Evolutionary conservation across 495 filamentous ascomycete genomes (phyloP).

Genomic region (Aspergillus haitiensis): DNA sequence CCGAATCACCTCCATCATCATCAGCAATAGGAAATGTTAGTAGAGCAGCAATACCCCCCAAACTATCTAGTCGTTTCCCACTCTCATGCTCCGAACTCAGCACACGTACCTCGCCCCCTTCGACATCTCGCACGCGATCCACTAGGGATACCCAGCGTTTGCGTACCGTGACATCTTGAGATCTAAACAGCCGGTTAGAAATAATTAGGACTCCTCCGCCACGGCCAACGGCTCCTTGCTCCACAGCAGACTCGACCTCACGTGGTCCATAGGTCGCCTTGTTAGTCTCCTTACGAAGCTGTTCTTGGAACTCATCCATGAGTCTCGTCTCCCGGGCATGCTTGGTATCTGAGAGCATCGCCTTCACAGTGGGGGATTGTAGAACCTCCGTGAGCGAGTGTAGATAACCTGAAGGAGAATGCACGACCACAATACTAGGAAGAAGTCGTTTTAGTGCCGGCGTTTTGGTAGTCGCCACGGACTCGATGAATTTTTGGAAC

Average conservation of each 20-base stretch:
- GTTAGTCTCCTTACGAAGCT: constrained; percentile 81
- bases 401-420: constrained; percentile 79
- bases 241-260: constrained; percentile 83
- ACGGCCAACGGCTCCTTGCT: constrained; percentile 82
- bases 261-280: constrained; percentile 87
- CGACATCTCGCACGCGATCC: constrained; percentile 79
- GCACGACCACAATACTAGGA: constrained; percentile 72
- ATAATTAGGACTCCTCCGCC: constrained; percentile 84
- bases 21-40: constrained; percentile 83
- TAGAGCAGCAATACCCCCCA: constrained; percentile 88
- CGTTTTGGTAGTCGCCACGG: constrained; percentile 56
- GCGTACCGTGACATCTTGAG: constrained; percentile 74
- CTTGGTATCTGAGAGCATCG: constrained; percentile 76
- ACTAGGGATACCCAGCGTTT: constrained; percentile 83
- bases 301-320: constrained; percentile 82
- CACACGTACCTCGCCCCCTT: constrained; percentile 84
- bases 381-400: constrained; percentile 86
- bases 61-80: constrained; percentile 76
- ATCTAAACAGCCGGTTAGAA: constrained; percentile 81
- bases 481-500: constrained; percentile 79
- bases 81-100: constrained; percentile 94
- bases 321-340: constrained; percentile 80
- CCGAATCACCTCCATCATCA: constrained; percentile 46
- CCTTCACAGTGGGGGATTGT: constrained; percentile 71
- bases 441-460: constrained; percentile 64